Percentiles rank a stretch among this genome's conserved stretches.
These are phyloP conservation scores for Leishmania aethiopica DNA, from an alignment of 208 protist genomes.

Conservation along the genomic window DNA sequence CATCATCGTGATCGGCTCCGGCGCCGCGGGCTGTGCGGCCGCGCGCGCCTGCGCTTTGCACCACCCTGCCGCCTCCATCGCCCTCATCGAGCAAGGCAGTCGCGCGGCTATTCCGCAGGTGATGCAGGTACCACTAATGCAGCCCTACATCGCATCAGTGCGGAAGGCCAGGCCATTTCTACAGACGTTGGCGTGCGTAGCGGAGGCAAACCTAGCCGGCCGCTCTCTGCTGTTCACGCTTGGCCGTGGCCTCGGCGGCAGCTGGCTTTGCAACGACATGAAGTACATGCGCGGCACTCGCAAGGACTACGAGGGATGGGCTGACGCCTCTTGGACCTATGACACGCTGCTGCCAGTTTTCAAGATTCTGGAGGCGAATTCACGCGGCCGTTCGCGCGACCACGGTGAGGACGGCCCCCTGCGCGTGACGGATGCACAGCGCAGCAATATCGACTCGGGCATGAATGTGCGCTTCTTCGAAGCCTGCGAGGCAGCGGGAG, in stretches of 20 bases:
- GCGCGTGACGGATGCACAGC: slow-evolving; percentile 40
- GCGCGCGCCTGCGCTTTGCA: slow-evolving; percentile 55
- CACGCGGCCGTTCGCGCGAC: slow-evolving; percentile 20
- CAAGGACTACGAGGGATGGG: slow-evolving; percentile 48
- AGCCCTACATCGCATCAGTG: slow-evolving; percentile 46
- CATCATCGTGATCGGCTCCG: slow-evolving; percentile 73
- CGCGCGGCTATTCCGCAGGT: slow-evolving; percentile 21
- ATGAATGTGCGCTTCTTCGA: slow-evolving; percentile 87
- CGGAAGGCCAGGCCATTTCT: slow-evolving; percentile 38
- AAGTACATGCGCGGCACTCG: slow-evolving; percentile 58
- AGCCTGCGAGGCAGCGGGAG: slow-evolving; percentile 73
- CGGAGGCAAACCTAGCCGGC: slow-evolving; percentile 43
- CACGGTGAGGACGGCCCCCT: slow-evolving; percentile 58
- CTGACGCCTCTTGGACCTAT: slow-evolving; percentile 50
- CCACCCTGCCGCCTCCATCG: slow-evolving; percentile 48
- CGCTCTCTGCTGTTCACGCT: slow-evolving; percentile 44
- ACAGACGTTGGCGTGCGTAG: slow-evolving; percentile 21
- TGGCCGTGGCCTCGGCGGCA: slow-evolving; percentile 65
- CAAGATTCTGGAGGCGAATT: slow-evolving; percentile 53
- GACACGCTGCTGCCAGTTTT: slow-evolving; percentile 58
- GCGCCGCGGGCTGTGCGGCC: slow-evolving; percentile 67
- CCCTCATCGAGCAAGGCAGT: slow-evolving; percentile 68
- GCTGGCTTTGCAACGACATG: slow-evolving; percentile 65
- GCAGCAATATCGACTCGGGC: slow-evolving; percentile 57
- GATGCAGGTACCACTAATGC: slow-evolving; percentile 57